Evolutionary conservation across 768 basidiomycete genomes (phyloP).

Genomic region (Russula dissimulans): DNA sequence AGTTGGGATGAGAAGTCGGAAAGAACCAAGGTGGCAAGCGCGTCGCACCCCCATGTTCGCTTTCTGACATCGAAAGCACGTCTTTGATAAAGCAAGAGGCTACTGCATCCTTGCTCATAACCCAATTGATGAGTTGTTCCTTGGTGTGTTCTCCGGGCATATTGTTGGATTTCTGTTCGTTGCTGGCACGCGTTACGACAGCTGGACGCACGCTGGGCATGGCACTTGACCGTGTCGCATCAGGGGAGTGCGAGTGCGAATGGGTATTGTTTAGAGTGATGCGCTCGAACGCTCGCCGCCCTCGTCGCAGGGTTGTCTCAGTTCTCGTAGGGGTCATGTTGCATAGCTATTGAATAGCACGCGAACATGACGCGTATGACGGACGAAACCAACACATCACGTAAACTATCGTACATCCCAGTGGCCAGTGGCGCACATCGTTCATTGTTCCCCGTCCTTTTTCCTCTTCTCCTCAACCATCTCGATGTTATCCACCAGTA

Average conservation of each 20-base stretch:
- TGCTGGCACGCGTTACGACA: background rate
- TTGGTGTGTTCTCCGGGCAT: background rate
- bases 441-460: slow-evolving; percentile 31
- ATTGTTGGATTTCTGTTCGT: background rate
- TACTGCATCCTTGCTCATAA: slow-evolving; percentile 11
- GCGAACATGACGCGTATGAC: too few species aligned
- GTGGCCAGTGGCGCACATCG: background rate
- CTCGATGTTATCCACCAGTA: slow-evolving; percentile 63
- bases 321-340: slow-evolving; percentile 6
- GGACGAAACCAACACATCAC: background rate
- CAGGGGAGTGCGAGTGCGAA: background rate
- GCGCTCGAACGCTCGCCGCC: background rate
- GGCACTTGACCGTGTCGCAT: background rate
- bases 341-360: background rate
- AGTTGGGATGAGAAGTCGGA: background rate
- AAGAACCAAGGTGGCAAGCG: background rate
- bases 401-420: too few species aligned
- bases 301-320: background rate
- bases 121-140: slow-evolving; percentile 10
- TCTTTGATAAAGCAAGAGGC: slow-evolving; percentile 14
- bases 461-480: slow-evolving; percentile 76
- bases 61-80: slow-evolving; percentile 11
- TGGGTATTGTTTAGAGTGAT: background rate
- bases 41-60: slow-evolving; percentile 7
- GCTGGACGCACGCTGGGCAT: background rate